phyloP scores from a whole-genome alignment of 1,284 basidiomycete species.

The Ustilago hordei region DNA sequence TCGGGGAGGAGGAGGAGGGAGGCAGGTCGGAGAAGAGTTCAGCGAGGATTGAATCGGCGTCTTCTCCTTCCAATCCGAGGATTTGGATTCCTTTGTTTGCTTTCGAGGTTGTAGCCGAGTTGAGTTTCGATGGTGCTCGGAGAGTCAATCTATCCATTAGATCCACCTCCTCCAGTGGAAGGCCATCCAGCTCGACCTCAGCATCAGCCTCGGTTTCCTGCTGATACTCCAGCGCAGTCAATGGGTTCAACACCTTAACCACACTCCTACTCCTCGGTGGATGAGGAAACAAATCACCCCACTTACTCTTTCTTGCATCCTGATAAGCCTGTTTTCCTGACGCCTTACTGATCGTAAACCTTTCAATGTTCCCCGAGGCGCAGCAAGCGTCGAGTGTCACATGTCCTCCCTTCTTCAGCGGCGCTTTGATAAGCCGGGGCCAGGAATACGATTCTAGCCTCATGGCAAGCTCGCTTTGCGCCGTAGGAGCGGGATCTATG shows the following conservation, averaged over 20 bases:
- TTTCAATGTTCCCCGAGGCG: slow-evolving; percentile 84
- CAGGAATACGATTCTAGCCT: slow-evolving; percentile 72
- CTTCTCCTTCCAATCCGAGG: slow-evolving; percentile 13
- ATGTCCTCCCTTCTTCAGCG: slow-evolving; percentile 91
- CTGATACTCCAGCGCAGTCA: slow-evolving; percentile 29
- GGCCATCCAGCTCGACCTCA: not conserved
- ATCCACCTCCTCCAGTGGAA: slow-evolving; percentile 3
- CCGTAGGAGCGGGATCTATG: slow-evolving; percentile 4
- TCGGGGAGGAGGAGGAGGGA: not conserved
- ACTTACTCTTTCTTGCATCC: slow-evolving; percentile 89
- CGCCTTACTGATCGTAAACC: slow-evolving; percentile 88
- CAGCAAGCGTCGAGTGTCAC: slow-evolving; percentile 92
- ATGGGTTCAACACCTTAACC: slow-evolving; percentile 34
- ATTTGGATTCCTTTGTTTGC: slow-evolving; percentile 4
- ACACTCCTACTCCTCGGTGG: slow-evolving; percentile 22
- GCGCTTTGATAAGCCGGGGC: slow-evolving; percentile 90
- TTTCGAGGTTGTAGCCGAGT: not conserved
- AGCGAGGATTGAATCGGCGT: slow-evolving; percentile 31
- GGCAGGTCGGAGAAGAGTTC: slow-evolving; percentile 30
- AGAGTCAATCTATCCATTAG: slow-evolving; percentile 21
- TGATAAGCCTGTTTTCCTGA: slow-evolving; percentile 94
- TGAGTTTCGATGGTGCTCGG: slow-evolving; percentile 23
- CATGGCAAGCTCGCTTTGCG: slow-evolving; percentile 44
- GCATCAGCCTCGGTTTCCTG: not conserved
- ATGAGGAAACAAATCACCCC: slow-evolving; percentile 97